Evolutionary conservation across 2,329 filamentous ascomycete genomes (phyloP), one percentile per base, ranked within the genome.

Genomic region (Aureobasidium sp.): DNA sequence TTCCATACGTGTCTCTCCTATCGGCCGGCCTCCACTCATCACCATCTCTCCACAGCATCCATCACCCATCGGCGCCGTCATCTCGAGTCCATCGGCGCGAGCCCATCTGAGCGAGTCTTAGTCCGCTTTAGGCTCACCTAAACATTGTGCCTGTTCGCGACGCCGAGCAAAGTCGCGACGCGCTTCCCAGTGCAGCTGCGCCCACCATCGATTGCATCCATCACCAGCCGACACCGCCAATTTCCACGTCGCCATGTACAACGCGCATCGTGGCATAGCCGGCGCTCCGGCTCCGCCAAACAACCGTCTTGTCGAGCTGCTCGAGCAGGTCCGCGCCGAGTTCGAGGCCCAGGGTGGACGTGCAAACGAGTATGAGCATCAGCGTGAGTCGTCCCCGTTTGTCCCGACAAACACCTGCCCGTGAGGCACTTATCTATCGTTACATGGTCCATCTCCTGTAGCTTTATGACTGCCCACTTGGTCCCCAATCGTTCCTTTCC

Each of bases 321-420:
- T 99, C 71, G 93, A 97, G 62, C 88, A 91, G 74, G 85, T 99
- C 69, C 87, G 93, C 72, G 83, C 85, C 71, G 94, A 99, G 76
- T 97, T 97, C 69, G 93, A 97, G 67, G 87, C 82, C 64, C 71
- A 73, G 57, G 83, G 87, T 68, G 86, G 89, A 66, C 86, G 90
- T 68, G 89, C 86, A 66, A 90, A 90, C 73, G 90, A 91, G 69
- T 95, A 91, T 74, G 93, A 99, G 74, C 90, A 93, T 74, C 91
- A 96, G 74, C 89, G 93, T 97, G 86, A 81, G 91, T 86, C 37
- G 37, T 44, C 47, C 29, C 54, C 47, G 54, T 58, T 58, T 58
- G 54, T 30, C 39, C 42, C 42, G 54, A 36, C 34, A 30, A 30
- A 55, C 49, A 32, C 41, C 52, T 53, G 42, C 48, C 36, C 32